Conservation (phyloP, 2,329 filamentous ascomycete species). For the Chaetomium strumarium region DNA sequence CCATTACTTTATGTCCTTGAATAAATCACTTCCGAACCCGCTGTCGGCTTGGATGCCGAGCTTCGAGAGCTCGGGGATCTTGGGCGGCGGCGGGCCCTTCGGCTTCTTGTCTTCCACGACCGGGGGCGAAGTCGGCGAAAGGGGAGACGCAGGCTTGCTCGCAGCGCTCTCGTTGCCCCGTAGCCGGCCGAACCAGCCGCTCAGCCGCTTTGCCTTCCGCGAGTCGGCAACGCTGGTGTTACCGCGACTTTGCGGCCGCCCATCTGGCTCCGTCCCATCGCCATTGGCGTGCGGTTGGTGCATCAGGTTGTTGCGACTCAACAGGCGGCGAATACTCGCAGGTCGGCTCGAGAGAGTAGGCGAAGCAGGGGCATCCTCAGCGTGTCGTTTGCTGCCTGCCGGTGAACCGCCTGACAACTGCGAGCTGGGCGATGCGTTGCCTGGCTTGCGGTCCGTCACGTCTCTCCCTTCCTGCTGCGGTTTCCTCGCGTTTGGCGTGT, state of each 20-base stretch:
- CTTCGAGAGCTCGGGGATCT: conserved; percentile 54
- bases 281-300: conserved; percentile 48
- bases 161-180: conserved; percentile 33
- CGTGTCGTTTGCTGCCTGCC: conserved; percentile 42
- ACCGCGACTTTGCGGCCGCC: conserved; percentile 47
- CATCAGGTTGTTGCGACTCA: conserved; percentile 50
- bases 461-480: conserved; percentile 21
- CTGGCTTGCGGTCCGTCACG: conserved; percentile 36
- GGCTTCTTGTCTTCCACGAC: conserved; percentile 31
- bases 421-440: conserved; percentile 25
- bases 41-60: conserved; percentile 40
- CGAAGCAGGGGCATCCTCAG: conserved; percentile 47
- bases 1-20: conserved; percentile 52
- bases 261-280: conserved; percentile 33
- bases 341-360: conserved; percentile 47
- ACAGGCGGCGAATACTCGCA: conserved; percentile 52
- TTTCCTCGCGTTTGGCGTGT: conserved; percentile 26
- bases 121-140: conserved; percentile 15
- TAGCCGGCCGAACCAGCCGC: conserved; percentile 55
- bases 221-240: conserved; percentile 45
- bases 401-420: conserved; percentile 28
- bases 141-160: conserved; percentile 34
- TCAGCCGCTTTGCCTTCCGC: conserved; percentile 49
- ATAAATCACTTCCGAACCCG: conserved; percentile 47
- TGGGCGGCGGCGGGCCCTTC: conserved; percentile 50